phyloP scores from a whole-genome alignment of 305 asterid genomes.

The Solanum hybrid region DNA sequence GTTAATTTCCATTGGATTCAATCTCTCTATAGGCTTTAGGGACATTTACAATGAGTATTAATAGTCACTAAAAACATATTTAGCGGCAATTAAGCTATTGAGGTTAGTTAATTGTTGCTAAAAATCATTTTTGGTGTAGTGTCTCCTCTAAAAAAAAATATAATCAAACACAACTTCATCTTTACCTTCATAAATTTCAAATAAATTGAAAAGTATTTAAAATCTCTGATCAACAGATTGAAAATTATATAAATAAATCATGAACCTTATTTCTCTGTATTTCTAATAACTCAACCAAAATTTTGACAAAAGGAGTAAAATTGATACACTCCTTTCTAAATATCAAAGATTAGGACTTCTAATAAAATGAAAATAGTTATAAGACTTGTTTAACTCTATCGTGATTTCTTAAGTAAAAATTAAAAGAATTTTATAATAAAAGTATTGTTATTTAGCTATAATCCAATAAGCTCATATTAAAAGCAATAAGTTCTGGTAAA shows the following conservation, averaged over 20 bases:
- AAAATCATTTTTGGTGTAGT: too few species aligned
- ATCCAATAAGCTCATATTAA: background rate
- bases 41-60: too few species aligned
- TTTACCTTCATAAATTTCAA: background rate
- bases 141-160: too few species aligned
- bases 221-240: background rate
- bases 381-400: background rate
- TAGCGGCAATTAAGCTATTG: too few species aligned
- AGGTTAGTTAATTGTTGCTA: too few species aligned
- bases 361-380: background rate
- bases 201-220: background rate
- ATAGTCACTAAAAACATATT: background rate
- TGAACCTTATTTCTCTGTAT: background rate
- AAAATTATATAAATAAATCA: background rate
- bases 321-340: background rate
- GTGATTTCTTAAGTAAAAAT: background rate
- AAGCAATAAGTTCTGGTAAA: background rate
- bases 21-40: background rate
- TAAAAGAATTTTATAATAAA: background rate
- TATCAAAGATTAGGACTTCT: background rate
- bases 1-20: background rate
- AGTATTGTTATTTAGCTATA: background rate
- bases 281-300: background rate
- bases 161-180: too few species aligned
- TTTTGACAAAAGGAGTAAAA: background rate